phyloP scores from a whole-genome alignment of 1,139 yeast species.

The Saccharomyces hybrid region DNA sequence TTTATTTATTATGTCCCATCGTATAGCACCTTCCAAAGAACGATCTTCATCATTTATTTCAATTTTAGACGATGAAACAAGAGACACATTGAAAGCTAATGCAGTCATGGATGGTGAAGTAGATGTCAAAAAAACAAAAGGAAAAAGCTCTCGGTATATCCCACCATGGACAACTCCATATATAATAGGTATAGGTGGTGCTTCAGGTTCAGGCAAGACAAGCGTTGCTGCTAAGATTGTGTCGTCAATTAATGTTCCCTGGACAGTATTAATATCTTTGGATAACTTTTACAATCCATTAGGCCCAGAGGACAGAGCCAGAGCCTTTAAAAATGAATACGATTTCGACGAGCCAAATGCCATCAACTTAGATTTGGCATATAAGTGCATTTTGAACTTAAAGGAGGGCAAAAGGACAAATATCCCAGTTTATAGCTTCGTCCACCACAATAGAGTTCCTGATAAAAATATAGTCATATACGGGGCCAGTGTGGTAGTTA shows the following conservation, averaged over 20 bases:
- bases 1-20: neutral
- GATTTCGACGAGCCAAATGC: conserved; percentile 87
- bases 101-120: neutral
- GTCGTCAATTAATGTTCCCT: conserved; percentile 75
- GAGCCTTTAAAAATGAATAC: conserved; percentile 59
- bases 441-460: conserved; percentile 59
- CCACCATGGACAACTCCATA: conserved; percentile 98
- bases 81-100: neutral
- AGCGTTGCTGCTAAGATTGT: conserved; percentile 82
- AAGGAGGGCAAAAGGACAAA: conserved; percentile 56
- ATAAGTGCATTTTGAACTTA: conserved; percentile 53
- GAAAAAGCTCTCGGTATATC: conserved; percentile 36
- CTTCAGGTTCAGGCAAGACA: conserved; percentile 93
- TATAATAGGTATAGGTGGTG: conserved; percentile 90
- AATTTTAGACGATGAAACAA: neutral
- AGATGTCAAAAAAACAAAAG: neutral
- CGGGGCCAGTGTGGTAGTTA: conserved; percentile 87
- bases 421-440: conserved; percentile 83
- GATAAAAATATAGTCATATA: conserved; percentile 66
- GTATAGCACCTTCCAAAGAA: neutral
- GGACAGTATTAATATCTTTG: conserved; percentile 88
- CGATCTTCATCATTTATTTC: neutral
- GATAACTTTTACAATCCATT: conserved; percentile 87
- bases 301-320: conserved; percentile 47
- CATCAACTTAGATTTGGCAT: conserved; percentile 67